Evolutionary conservation across 805 yeast species (phyloP), one percentile per base, ranked within the genome.

Genomic region (Danielozyma ontarioensis): DNA sequence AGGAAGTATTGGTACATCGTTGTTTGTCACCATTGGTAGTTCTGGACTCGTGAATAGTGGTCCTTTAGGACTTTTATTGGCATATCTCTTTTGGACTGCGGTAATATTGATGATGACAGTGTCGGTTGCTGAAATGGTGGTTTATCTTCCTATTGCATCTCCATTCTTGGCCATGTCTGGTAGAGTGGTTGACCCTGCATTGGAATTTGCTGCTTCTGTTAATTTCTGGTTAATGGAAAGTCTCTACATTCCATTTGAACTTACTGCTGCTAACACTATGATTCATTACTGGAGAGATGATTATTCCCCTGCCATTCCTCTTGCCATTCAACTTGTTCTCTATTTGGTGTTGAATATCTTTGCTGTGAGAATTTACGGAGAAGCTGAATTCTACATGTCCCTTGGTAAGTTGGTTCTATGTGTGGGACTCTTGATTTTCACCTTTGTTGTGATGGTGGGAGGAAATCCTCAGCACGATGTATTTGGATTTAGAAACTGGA

Each of bases 391-490:
- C 50, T 79, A 83, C 80, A 59, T 85, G 14, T 76, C 89, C 2
- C 64, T 83, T 49, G 78, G 79, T 14, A 62, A 68, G 39, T 77
- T 74, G 50, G 54, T 64, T 25, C 64, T 86, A 30, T 87, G 89
- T 12, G 53, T 80, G n/a, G 95, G 93, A 2, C 64, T 86, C 30
- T 71, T 86, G 39, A 47, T 81, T 17, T 86, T 82, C 56, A 83
- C 93, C 2, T 80, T 86, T 45, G 53, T 84, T 34, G 78, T 87
- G 4, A 86, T 85, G 94, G 75, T 81, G 24, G 95, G 95, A 21
- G 96, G 95, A 17, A 86, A 85, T 53, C 95, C 95, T 1, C 55
- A 65, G 27, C 77, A 73, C 29, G 74, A 72, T 40, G n/a, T n/a
- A n/a, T 73, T 64, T 47, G 79, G 79, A 1, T 73, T 73, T 53